Evolutionary conservation across 495 filamentous ascomycete species (phyloP).

Genomic region (Penicillium daleae): DNA sequence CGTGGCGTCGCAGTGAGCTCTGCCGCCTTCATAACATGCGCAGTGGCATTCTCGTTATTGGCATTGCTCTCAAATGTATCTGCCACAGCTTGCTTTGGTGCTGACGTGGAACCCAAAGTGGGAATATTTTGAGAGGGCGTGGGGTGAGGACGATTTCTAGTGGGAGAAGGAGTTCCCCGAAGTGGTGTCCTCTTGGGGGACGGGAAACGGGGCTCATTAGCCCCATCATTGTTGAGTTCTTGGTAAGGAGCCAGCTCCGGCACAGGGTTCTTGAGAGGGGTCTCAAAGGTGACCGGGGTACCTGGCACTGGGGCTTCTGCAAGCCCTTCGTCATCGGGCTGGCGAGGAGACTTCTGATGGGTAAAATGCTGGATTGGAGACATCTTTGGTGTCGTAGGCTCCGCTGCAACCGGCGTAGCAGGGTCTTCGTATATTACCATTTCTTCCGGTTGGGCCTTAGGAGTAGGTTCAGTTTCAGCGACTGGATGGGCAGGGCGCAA

Average conservation of each 20-base stretch:
- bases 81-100: constrained; percentile 13
- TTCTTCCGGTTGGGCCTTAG: constrained; percentile 27
- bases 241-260: constrained; percentile 22
- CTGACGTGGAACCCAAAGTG: constrained; percentile 7
- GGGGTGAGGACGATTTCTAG: constrained; percentile 22
- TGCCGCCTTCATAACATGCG: constrained; percentile 16
- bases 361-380: constrained; percentile 17
- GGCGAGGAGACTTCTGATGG: constrained; percentile 19
- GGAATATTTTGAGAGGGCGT: constrained; percentile 12
- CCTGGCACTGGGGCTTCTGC: not conserved
- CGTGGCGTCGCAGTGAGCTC: constrained; percentile 25
- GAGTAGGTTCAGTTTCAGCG: constrained; percentile 12
- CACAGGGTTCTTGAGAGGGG: constrained; percentile 13
- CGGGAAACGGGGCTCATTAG: constrained; percentile 19
- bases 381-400: constrained; percentile 7
- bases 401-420: constrained; percentile 27
- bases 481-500: constrained; percentile 8
- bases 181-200: constrained; percentile 28
- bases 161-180: constrained; percentile 29
- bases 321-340: constrained; percentile 3
- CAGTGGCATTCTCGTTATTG: constrained; percentile 37
- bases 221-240: constrained; percentile 3
- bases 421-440: constrained; percentile 52
- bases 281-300: constrained; percentile 6
- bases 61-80: not conserved